Base-by-base conservation (phyloP, 2,329 filamentous ascomycete genomes). In the Chalaropsis thielavioides region DNA sequence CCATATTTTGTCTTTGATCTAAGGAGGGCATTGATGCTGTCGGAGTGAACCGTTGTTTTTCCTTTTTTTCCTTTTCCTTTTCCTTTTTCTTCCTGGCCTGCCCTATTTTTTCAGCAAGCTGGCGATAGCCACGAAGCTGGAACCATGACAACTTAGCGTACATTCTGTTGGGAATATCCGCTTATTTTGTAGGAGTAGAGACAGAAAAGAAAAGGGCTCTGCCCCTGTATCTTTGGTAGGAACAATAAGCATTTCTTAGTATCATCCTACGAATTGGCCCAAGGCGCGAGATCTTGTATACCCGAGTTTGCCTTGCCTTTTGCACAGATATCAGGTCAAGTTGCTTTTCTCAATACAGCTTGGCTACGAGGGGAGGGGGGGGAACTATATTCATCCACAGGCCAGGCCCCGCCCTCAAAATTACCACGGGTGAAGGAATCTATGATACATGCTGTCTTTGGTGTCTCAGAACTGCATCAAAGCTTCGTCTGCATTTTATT, bases 371-470 rank as follows among this genome's bases (percentile, higher is more conserved):
- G 8, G 35, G 31, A 31, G 31, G 6, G 35, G 35, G 35, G 7
- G 51, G 51, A 35, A 8, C 3, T 35, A n/a, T n/a, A 35, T 58
- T 58, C 15, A 35, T 19, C 24, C 51, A 19, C 27, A 31, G 35
- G 13, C 3, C 6, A 7, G n/a, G 13, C 49, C 49, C 49, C 51
- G 10, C 27, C 10, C 24, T 35, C 51, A 58, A 58, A 35, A 58
- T 58, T 58, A 35, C 51, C 17, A 58, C 51, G 51, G 51, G 51
- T 58, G 51, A 58, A 58, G 51, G 51, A 58, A 58, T 35, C 13
- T 35, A 27, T 35, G 27, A 27, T 58, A 31, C 24, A 35, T 19
- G 27, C 27, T 31, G 15, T 58, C 51, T 35, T 58, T 58, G 51
- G 13, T 58, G 51, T 58, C 51, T 58, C 51, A 58, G 51, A 58